Conservation (phyloP, 225 moss, liverwort and hornwort species). For the Sphagnum tenellum region DNA sequence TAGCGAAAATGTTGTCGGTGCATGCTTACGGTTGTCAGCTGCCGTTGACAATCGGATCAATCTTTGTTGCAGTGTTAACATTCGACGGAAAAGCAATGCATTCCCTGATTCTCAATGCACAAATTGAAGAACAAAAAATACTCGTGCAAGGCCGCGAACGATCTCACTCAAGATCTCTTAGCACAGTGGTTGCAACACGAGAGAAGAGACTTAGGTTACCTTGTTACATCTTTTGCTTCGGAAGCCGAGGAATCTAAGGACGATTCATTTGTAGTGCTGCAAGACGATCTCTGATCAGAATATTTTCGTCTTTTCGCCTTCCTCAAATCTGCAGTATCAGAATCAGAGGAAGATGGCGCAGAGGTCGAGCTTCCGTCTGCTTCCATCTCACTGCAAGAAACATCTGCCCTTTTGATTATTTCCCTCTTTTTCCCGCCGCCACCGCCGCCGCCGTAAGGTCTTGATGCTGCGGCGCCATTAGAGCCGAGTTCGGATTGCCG, state of each 20-base stretch:
- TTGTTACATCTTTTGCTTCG: constrained; percentile 15
- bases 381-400: constrained; percentile 10
- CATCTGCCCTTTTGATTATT: constrained; percentile 9
- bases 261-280: constrained; percentile 16
- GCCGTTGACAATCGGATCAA: too few species aligned
- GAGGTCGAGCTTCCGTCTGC: constrained; percentile 11
- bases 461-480: constrained; percentile 12
- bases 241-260: constrained; percentile 14
- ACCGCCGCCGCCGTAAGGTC: not conserved
- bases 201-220: constrained; percentile 4
- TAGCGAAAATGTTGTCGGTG: too few species aligned
- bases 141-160: not conserved
- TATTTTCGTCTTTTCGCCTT: constrained; percentile 16
- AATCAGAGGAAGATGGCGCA: constrained; percentile 16
- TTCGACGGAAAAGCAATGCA: too few species aligned
- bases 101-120: not conserved
- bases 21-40: too few species aligned
- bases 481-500: constrained; percentile 8
- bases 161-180: not conserved
- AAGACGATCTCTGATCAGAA: constrained; percentile 1
- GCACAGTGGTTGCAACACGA: not conserved
- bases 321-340: constrained; percentile 11
- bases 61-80: too few species aligned
- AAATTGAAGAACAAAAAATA: not conserved
- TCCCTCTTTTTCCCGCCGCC: constrained; percentile 12